Evolutionary conservation across 1,139 yeast genomes (phyloP), one percentile per base, ranked within the genome.

Genomic region (Suhomyces guaymorum): DNA sequence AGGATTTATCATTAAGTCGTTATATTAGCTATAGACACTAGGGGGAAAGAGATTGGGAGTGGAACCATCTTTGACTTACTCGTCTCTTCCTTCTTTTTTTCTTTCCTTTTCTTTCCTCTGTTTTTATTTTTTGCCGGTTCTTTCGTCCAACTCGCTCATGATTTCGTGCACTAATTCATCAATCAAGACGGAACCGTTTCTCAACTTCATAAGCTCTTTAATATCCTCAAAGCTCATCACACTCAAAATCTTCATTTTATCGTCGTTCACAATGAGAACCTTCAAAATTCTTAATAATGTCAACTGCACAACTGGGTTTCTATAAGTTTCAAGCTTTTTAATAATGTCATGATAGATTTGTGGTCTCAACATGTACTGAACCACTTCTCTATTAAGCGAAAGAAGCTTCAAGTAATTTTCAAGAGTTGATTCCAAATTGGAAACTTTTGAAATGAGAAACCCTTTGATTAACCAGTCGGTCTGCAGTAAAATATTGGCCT

Each of bases 341-440:
- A 55, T 34, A 8, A 70, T 61, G 30, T 55, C 59, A 10, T 54
- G 54, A 12, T 66, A 43, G 5, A 69, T 46, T 4, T 46, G 40
- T 10, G 54, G 58, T n/a, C 51, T 51, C 31, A 55, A 48, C 64
- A 70, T 56, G 4, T 41, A 33, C 9, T 35, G 37, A 5, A 58
- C 51, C 8, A 68, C 46, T 0, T 39, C 32, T 9, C 39, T 32
- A 39, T 56, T 48, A 5, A 49, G 34, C 2, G 53, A 50, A 20
- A 70, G 43, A 11, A 71, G 51, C 43, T 66, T 63, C 41, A 65
- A 54, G 39, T 66, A 70, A 33, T 55, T 62, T 28, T 68, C 74
- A 19, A 70, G 48, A 1, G 67, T 56, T 4, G 70, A 61, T 43
- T 70, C 76, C 31, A 70, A 41, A 43, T 63, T 71, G 5, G 74